A percentile compares a stretch with the other conserved stretches of the same genome.
phyloP scores from a whole-genome alignment of 2,329 filamentous ascomycete genomes.

The Chaetomiaceae sp. region DNA sequence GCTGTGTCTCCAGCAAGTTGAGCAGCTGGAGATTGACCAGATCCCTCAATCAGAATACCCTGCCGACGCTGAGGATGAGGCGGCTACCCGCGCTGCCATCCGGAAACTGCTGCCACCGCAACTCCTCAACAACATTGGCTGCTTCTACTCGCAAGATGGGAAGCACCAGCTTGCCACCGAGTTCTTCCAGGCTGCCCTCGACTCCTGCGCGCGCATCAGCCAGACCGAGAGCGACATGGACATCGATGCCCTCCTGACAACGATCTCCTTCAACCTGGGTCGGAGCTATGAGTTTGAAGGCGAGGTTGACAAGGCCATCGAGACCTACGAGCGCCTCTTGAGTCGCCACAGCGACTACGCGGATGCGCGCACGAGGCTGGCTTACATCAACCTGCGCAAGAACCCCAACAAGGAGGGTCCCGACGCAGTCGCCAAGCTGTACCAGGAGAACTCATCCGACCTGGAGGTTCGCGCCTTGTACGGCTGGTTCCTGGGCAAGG shows the following conservation, averaged over 20 bases:
- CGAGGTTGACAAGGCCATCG: conserved; percentile 75
- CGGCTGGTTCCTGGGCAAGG: conserved; percentile 89
- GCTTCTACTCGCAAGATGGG: conserved; percentile 87
- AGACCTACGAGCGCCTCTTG: conserved; percentile 82
- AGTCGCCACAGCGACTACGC: conserved; percentile 87
- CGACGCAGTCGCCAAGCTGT: conserved; percentile 78
- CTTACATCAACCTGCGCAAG: conserved; percentile 81
- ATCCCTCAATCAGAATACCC: conserved; percentile 67
- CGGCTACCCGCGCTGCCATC: conserved; percentile 55
- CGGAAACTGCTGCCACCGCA: conserved; percentile 82
- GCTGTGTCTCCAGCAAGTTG: conserved; percentile 86
- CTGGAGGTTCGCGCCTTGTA: conserved; percentile 90
- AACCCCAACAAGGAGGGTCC: conserved; percentile 82
- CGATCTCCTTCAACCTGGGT: conserved; percentile 94
- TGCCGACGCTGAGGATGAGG: conserved; percentile 55
- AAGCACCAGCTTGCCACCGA: conserved; percentile 75
- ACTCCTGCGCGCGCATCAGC: conserved; percentile 78
- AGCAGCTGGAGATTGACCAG: conserved; percentile 80
- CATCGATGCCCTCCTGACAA: conserved; percentile 87
- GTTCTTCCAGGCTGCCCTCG: conserved; percentile 87
- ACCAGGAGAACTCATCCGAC: conserved; percentile 77
- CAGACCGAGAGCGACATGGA: conserved; percentile 70
- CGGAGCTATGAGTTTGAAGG: conserved; percentile 86
- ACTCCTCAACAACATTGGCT: conserved; percentile 94
- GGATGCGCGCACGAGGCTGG: conserved; percentile 81